Evolutionary conservation across 108 stramenopile genomes (phyloP).

Genomic region (Seminavis robusta): DNA sequence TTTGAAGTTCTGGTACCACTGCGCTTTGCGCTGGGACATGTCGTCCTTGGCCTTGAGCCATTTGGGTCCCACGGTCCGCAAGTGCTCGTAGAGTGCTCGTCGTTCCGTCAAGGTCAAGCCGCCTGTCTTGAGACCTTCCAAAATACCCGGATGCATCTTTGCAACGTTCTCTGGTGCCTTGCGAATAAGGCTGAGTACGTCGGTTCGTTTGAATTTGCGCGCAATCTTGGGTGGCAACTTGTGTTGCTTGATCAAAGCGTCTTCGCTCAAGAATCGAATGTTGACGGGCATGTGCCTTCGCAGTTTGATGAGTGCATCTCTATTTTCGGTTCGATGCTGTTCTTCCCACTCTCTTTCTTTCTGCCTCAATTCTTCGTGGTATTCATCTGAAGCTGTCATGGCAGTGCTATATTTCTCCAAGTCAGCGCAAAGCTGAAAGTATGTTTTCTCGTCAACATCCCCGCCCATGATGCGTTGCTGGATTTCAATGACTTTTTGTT

Average conservation of each 20-base stretch:
- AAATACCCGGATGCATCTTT: constrained; percentile 24
- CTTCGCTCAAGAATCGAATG: constrained; percentile 20
- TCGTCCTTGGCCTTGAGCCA: constrained; percentile 22
- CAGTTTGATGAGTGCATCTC: constrained; percentile 18
- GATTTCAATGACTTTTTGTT: constrained; percentile 22
- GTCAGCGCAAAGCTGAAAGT: constrained; percentile 24
- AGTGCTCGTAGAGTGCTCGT: constrained; percentile 33
- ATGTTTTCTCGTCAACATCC: constrained; percentile 17
- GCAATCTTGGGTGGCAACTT: constrained; percentile 21
- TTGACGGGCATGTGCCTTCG: constrained; percentile 41
- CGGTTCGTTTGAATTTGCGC: constrained; percentile 40
- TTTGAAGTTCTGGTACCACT: constrained; percentile 36
- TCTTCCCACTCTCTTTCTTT: constrained; percentile 37
- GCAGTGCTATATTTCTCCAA: constrained; percentile 35
- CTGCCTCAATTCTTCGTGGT: constrained; percentile 20
- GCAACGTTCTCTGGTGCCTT: constrained; percentile 21
- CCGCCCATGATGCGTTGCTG: constrained; percentile 6
- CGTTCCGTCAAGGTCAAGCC: constrained; percentile 49
- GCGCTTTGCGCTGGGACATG: constrained; percentile 19
- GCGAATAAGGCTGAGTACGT: constrained; percentile 31
- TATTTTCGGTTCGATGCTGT: constrained; percentile 11
- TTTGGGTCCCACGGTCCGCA: constrained; percentile 4
- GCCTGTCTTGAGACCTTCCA: constrained; percentile 30
- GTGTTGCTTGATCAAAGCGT: not conserved
- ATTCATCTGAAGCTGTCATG: constrained; percentile 30